Conservation (phyloP, 2,329 filamentous ascomycete species). For the Ascochyta rabiei region DNA sequence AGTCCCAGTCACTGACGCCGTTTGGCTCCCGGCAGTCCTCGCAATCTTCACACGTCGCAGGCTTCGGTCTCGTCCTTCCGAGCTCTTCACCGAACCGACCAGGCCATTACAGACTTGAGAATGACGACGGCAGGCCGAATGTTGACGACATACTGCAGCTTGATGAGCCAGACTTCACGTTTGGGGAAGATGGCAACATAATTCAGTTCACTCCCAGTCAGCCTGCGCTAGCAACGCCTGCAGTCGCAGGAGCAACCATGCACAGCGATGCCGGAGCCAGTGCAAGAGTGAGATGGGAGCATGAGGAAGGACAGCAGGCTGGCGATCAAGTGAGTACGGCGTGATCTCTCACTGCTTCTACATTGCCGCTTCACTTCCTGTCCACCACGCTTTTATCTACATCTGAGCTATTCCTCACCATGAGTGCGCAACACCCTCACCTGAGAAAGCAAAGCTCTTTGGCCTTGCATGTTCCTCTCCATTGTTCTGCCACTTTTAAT, state of each 20-base stretch:
- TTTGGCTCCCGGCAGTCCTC: conserved; percentile 37
- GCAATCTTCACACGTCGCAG: conserved; percentile 25
- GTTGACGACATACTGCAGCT: conserved; percentile 52
- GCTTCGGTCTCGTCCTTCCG: conserved; percentile 53
- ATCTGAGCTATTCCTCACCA: neutral
- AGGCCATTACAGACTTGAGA: conserved; percentile 50
- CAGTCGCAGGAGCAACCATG: conserved; percentile 18
- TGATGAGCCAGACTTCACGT: conserved; percentile 62
- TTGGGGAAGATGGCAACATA: conserved; percentile 67
- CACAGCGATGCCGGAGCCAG: conserved; percentile 45
- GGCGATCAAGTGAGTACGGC: conserved; percentile 46
- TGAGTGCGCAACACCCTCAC: conserved; percentile 14
- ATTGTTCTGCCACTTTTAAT: neutral
- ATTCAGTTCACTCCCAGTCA: conserved; percentile 50
- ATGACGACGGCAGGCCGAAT: conserved; percentile 47
- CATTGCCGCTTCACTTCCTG: neutral
- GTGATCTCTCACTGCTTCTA: neutral
- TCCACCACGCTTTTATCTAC: neutral
- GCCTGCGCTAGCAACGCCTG: conserved; percentile 22
- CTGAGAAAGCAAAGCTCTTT: neutral
- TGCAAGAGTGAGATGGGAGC: conserved; percentile 50
- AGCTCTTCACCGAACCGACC: conserved; percentile 53
- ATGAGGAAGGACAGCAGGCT: conserved; percentile 48
- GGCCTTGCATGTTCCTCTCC: neutral
- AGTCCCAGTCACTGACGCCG: conserved; percentile 48